Base-by-base conservation (phyloP, 2,329 filamentous ascomycete species). In the Ophiostoma australiae region DNA sequence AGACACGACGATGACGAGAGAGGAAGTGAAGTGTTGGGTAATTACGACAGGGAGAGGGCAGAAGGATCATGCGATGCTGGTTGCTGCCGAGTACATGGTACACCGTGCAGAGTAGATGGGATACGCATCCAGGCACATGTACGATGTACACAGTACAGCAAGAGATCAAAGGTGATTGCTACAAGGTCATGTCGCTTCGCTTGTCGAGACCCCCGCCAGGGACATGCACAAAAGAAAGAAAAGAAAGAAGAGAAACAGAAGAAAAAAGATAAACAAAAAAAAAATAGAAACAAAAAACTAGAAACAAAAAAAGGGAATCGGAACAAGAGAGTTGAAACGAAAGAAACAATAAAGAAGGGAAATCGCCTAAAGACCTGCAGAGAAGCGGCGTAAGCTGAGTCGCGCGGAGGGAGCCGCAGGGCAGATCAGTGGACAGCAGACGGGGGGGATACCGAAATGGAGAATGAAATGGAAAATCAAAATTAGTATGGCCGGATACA, bases 311-410 rank as follows among this genome's bases (percentile, higher is more conserved):
- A n/a, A n/a, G n/a, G n/a, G n/a, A n/a, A n/a, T n/a, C n/a, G n/a
- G n/a, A n/a, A n/a, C n/a, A n/a, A n/a, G n/a, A n/a, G n/a, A n/a
- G n/a, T n/a, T n/a, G n/a, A n/a, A n/a, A n/a, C n/a, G n/a, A n/a
- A n/a, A n/a, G n/a, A n/a, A n/a, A n/a, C n/a, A n/a, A n/a, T n/a
- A n/a, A n/a, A 48, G 44, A 48, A 48, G 44, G 37, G 10, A 39
- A 39, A n/a, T 17, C 6, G 41, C 65, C 63, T 20, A 41, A 41
- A 23, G 44, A 69, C 67, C 31, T 52, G n/a, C 68, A 61, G 52
- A 31, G 68, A 58, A 58, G 52, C 52, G 23, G 52, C 48, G 48
- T 52, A n/a, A 52, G 48, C 48, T 52, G 48, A 52, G 48, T 52
- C 48, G 20, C 39, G 39, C 52, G 23, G 52, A 58, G n/a, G 52